phyloP scores from a whole-genome alignment of 2,329 filamentous ascomycete genomes.

The Cercospora citrullina region DNA sequence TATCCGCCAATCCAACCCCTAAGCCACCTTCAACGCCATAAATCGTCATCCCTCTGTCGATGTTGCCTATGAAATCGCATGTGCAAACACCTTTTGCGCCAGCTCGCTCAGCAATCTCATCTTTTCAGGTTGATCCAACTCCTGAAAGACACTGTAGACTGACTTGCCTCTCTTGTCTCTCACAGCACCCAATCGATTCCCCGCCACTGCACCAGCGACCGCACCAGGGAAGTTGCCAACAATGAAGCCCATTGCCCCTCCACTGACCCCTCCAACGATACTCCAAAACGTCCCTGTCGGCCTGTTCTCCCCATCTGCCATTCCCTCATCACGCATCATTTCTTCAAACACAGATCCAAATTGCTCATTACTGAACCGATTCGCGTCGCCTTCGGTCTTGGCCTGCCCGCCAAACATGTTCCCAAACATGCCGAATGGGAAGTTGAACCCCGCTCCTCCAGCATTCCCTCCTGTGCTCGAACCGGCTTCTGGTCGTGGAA shows the following conservation, averaged over 20 bases:
- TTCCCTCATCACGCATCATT: conserved; percentile 56
- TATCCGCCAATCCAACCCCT: conserved; percentile 9
- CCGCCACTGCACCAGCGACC: conserved; percentile 85
- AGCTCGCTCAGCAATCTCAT: conserved; percentile 78
- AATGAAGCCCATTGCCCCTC: conserved; percentile 91
- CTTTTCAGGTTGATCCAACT: conserved; percentile 80
- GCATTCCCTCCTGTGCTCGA: conserved; percentile 42
- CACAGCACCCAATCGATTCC: conserved; percentile 86
- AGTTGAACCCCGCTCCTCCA: conserved; percentile 39
- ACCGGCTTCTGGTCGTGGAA: conserved; percentile 44
- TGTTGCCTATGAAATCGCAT: conserved; percentile 55
- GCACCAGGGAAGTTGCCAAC: conserved; percentile 88
- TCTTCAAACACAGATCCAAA: conserved; percentile 69
- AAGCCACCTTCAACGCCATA: background rate
- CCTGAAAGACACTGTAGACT: conserved; percentile 88
- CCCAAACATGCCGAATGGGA: conserved; percentile 75
- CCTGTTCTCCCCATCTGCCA: conserved; percentile 67
- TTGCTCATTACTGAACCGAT: conserved; percentile 67
- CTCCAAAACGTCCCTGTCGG: conserved; percentile 81
- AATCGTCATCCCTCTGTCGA: background rate
- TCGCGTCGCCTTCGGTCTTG: conserved; percentile 47
- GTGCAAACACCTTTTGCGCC: conserved; percentile 82
- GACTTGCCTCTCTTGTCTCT: conserved; percentile 91
- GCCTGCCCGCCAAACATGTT: conserved; percentile 51
- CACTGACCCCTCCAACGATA: conserved; percentile 79